Conservation (phyloP, 2,329 filamentous ascomycete genomes). For the Calonectria pseudoturangicola region DNA sequence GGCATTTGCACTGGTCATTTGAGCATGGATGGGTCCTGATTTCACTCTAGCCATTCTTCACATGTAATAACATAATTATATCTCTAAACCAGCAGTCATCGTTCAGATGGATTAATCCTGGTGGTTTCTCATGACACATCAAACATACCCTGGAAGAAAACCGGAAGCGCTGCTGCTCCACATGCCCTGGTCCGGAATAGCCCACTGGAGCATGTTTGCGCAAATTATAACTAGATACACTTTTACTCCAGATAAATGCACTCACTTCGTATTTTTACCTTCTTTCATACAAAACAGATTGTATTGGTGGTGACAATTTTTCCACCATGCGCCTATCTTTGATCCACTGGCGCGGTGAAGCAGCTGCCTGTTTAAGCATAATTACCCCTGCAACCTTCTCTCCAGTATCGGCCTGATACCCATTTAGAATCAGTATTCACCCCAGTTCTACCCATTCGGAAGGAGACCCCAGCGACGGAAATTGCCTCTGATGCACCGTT, state of each 20-base stretch:
- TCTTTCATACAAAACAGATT: conserved; percentile 2
- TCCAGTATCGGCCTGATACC: conserved; percentile 5
- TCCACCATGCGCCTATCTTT: neutral
- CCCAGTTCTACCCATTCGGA: neutral
- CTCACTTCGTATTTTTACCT: no score
- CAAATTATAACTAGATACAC: neutral
- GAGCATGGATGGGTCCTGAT: no score
- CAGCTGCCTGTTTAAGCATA: conserved; percentile 25
- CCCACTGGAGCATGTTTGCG: neutral
- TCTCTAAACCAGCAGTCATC: no score
- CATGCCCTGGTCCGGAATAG: neutral
- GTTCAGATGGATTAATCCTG: neutral
- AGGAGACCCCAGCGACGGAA: neutral
- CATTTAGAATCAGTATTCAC: neutral
- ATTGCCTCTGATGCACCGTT: neutral
- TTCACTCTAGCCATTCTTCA: no score
- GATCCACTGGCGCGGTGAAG: neutral
- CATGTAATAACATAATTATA: no score
- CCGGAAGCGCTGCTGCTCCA: neutral
- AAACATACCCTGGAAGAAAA: neutral
- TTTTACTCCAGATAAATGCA: neutral
- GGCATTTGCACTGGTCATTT: no score
- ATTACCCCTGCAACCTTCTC: conserved; percentile 5
- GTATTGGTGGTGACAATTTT: conserved; percentile 24
- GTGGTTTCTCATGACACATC: no score